A percentile compares a stretch with the other conserved stretches of the same genome.
These are phyloP conservation scores for Theobroma cacao DNA, from an alignment of 345 rosid genomes.

Conservation along the genomic window DNA sequence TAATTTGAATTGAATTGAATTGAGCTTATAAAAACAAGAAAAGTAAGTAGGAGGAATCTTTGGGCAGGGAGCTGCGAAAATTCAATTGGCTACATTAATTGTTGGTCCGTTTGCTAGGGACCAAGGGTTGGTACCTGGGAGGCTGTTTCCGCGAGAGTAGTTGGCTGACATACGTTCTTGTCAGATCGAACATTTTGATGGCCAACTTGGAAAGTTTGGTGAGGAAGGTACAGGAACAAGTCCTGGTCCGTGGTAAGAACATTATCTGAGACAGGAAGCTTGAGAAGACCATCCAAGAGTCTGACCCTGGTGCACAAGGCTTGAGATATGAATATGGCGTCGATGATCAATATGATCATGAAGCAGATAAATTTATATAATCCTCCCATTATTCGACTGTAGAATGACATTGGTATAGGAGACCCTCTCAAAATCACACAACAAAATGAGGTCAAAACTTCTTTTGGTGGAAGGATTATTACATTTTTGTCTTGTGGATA, in stretches of 20 bases:
- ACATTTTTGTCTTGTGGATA: too few species aligned
- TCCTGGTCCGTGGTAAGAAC: neutral
- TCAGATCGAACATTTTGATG: neutral
- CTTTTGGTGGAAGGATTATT: too few species aligned
- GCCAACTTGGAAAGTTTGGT: neutral
- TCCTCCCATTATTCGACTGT: neutral
- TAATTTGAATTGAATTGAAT: neutral
- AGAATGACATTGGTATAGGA: neutral
- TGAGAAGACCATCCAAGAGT: neutral
- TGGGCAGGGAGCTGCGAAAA: neutral
- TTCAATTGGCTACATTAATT: constrained; percentile 9
- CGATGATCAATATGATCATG: neutral
- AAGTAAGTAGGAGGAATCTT: neutral
- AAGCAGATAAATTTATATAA: neutral
- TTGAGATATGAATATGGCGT: neutral
- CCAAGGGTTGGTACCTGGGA: constrained; percentile 5
- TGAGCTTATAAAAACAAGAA: neutral
- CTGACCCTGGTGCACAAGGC: constrained; percentile 13
- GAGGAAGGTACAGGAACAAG: neutral
- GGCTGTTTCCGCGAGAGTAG: neutral
- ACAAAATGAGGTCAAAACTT: too few species aligned
- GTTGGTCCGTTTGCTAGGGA: constrained; percentile 34
- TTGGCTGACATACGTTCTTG: neutral
- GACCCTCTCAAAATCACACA: too few species aligned
- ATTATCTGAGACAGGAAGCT: neutral